phyloP scores from a whole-genome alignment of 148 eudicot species.

The Rhododendron molle region DNA sequence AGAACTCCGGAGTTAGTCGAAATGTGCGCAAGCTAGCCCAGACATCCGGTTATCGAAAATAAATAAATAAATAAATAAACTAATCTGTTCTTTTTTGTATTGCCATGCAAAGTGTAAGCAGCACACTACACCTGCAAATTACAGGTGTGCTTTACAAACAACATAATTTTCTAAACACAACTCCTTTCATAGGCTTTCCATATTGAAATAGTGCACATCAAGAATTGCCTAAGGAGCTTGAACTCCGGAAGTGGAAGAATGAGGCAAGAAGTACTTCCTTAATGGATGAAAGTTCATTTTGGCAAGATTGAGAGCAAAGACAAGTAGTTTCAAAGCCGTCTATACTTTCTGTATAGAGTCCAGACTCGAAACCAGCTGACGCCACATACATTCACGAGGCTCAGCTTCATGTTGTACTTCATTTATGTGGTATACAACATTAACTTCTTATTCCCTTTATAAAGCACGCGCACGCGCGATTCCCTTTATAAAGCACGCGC shows the following conservation, averaged over 20 bases:
- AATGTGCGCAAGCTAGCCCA: too few relatives aligned
- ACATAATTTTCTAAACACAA: neutral
- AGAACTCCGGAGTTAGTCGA: too few relatives aligned
- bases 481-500: neutral
- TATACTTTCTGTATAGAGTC: neutral
- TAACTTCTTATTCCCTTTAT: neutral
- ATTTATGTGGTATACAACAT: neutral
- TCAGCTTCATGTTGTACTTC: neutral
- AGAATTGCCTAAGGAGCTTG: neutral
- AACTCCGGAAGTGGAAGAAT: neutral
- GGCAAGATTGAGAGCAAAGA: neutral
- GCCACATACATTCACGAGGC: neutral
- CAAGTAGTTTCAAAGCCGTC: neutral
- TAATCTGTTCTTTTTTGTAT: conserved; percentile 66
- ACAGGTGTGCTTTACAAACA: neutral
- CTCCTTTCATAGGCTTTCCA: neutral
- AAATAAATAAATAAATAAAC: conserved; percentile 19
- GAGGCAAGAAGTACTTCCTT: neutral
- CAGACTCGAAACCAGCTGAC: neutral
- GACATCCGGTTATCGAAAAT: too few relatives aligned
- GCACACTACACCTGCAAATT: neutral
- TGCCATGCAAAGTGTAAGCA: conserved; percentile 17
- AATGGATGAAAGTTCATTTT: neutral
- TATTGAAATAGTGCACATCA: neutral
- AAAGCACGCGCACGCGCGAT: too few relatives aligned